phyloP scores from a whole-genome alignment of 2,329 filamentous ascomycete genomes.

The Sporothrix phasma region DNA sequence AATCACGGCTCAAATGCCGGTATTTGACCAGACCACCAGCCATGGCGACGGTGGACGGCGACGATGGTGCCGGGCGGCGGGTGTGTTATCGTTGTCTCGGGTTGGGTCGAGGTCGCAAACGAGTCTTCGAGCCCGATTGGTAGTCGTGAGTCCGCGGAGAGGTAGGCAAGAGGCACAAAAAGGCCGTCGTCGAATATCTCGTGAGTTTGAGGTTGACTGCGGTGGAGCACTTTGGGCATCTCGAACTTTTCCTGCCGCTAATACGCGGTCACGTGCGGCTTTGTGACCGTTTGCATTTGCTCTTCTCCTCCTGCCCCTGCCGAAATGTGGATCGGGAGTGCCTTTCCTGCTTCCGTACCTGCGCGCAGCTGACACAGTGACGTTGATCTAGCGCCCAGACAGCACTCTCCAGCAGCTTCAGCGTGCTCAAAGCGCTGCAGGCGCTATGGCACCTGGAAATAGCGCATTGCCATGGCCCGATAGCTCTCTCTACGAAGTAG shows the following conservation, averaged over 20 bases:
- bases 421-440: not conserved
- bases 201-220: not conserved
- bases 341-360: not conserved
- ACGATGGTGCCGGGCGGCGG: not conserved
- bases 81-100: slow-evolving; percentile 1
- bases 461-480: slow-evolving; percentile 3
- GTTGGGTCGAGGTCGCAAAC: not conserved
- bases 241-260: slow-evolving; percentile 14
- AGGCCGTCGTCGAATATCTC: not conserved
- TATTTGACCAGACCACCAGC: slow-evolving; percentile 80
- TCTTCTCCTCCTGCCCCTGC: no score
- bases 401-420: not conserved
- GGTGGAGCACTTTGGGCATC: slow-evolving; percentile 9
- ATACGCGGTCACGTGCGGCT: slow-evolving; percentile 4
- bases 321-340: slow-evolving; percentile 10
- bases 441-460: not conserved
- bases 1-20: slow-evolving; percentile 76
- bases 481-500: not conserved
- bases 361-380: not conserved
- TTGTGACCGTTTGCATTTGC: no score
- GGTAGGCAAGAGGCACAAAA: not conserved
- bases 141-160: not conserved
- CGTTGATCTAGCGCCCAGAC: not conserved
- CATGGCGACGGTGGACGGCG: slow-evolving; percentile 43
- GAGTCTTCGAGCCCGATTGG: not conserved